A percentile compares a stretch with the other conserved stretches of the same genome.
Evolutionary conservation across 495 filamentous ascomycete species (phyloP).

Genomic region (Neurospora intermedia): DNA sequence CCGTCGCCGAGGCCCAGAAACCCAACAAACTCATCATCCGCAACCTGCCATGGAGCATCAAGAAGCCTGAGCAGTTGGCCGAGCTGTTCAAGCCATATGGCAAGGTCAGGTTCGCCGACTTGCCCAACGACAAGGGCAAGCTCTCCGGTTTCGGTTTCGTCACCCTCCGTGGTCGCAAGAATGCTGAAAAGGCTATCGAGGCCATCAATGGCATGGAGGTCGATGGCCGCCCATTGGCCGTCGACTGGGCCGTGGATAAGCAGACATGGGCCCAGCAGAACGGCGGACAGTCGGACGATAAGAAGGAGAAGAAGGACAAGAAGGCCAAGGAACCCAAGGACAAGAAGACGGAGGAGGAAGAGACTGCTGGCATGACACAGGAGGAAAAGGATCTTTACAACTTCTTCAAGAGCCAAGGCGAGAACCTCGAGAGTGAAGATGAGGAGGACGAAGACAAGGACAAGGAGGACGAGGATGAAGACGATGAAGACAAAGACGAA

Average conservation of each 20-base stretch:
- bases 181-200: conserved; percentile 81
- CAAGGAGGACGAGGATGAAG: conserved; percentile 42
- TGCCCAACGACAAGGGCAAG: conserved; percentile 66
- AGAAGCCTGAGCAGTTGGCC: conserved; percentile 65
- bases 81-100: conserved; percentile 75
- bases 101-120: conserved; percentile 70
- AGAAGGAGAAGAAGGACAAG: conserved; percentile 22
- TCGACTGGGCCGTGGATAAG: conserved; percentile 96
- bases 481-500: conserved; percentile 24
- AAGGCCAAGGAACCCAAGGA: conserved; percentile 55
- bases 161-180: conserved; percentile 74
- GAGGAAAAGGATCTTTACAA: conserved; percentile 22
- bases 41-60: conserved; percentile 95
- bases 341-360: conserved; percentile 26
- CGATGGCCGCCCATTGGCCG: conserved; percentile 75
- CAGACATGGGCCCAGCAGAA: conserved; percentile 63
- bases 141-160: conserved; percentile 89
- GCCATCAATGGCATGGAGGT: conserved; percentile 81
- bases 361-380: conserved; percentile 33
- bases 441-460: conserved; percentile 34
- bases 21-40: conserved; percentile 84
- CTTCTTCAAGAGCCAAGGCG: conserved; percentile 22
- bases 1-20: conserved; percentile 41
- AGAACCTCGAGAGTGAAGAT: conserved; percentile 36
- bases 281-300: conserved; percentile 26